Conservation (phyloP, 306 rosid species). For the Cicer bijugum region DNA sequence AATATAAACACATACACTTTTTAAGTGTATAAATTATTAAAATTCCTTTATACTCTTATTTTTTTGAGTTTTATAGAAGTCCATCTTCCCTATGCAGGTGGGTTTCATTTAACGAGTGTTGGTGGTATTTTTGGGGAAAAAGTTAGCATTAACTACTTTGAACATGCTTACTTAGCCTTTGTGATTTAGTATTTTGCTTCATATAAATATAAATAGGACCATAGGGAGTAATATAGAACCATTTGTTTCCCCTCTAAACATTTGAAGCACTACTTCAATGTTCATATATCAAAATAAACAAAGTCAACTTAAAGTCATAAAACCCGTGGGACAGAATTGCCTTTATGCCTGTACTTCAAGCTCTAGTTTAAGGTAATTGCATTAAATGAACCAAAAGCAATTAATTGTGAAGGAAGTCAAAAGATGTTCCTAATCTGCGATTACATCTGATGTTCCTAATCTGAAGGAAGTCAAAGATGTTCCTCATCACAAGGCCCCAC, state of each 20-base stretch:
- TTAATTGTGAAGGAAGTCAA: not conserved
- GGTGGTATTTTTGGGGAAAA: not conserved
- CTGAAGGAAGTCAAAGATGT: not conserved
- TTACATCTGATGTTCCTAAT: not conserved
- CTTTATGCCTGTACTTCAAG: not conserved
- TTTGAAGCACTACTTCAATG: not conserved
- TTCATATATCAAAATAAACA: not conserved
- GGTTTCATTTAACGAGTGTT: not conserved
- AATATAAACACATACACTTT: not conserved
- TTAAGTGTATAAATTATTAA: not conserved
- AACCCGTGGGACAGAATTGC: not conserved
- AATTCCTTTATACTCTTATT: not conserved
- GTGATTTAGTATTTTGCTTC: not conserved
- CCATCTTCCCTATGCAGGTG: not conserved
- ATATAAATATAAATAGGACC: not conserved
- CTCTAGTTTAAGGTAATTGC: not conserved
- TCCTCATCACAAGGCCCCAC: not conserved
- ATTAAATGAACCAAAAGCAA: constrained; percentile 9
- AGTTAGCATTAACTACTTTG: not conserved
- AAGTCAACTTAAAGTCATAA: not conserved
- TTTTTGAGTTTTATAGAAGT: not conserved
- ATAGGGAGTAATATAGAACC: not conserved
- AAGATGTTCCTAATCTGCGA: not conserved
- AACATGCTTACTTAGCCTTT: not conserved
- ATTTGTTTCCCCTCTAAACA: not conserved